phyloP scores from a whole-genome alignment of 2,329 filamentous ascomycete genomes.

The Talaromyces sp. region DNA sequence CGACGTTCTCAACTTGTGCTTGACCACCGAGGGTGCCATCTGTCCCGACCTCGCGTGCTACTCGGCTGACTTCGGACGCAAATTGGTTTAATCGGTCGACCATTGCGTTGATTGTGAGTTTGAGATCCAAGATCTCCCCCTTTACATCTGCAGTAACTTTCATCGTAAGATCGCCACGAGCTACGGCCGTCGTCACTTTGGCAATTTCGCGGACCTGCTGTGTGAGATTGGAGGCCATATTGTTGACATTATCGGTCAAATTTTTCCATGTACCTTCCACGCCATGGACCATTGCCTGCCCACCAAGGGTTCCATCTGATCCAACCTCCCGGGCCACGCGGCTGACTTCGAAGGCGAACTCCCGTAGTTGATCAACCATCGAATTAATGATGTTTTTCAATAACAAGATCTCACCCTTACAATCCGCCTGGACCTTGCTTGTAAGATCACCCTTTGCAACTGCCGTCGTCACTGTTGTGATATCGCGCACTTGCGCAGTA shows the following conservation, averaged over 20 bases:
- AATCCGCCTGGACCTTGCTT: constrained; percentile 89
- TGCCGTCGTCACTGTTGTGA: constrained; percentile 73
- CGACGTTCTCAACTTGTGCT: constrained; percentile 62
- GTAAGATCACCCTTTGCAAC: constrained; percentile 81
- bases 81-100: constrained; percentile 64
- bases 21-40: constrained; percentile 63
- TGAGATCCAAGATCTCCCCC: constrained; percentile 88
- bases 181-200: constrained; percentile 90
- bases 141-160: constrained; percentile 90
- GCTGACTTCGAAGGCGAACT: constrained; percentile 92
- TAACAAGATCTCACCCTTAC: constrained; percentile 83
- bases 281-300: constrained; percentile 89
- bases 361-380: constrained; percentile 94
- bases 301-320: constrained; percentile 86
- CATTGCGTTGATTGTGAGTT: constrained; percentile 76
- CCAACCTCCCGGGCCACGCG: constrained; percentile 92
- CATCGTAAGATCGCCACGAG: constrained; percentile 85
- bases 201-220: constrained; percentile 96
- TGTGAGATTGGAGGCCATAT: constrained; percentile 95
- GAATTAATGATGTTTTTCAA: constrained; percentile 97
- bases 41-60: constrained; percentile 63
- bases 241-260: constrained; percentile 88
- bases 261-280: constrained; percentile 95
- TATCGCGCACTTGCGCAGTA: constrained; percentile 88
- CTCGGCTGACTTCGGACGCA: constrained; percentile 64